Conservation (phyloP, 2,329 filamentous ascomycete species). For the Fusarium pininemorale region DNA sequence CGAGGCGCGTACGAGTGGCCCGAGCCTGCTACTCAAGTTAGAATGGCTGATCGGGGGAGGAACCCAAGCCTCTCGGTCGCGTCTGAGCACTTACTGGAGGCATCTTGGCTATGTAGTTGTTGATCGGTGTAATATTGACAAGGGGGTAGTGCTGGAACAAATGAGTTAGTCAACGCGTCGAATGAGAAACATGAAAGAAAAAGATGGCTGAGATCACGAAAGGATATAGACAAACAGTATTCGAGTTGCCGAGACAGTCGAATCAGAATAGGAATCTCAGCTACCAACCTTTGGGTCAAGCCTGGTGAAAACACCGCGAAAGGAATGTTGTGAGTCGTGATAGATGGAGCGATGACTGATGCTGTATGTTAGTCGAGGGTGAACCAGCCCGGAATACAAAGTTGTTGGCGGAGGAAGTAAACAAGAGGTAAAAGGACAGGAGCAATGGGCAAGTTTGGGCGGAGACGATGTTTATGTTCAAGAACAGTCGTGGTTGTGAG, state of each 20-base stretch:
- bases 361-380: constrained; percentile 43
- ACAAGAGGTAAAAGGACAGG: constrained; percentile 39
- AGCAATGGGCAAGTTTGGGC: constrained; percentile 38
- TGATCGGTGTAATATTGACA: constrained; percentile 35
- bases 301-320: constrained; percentile 48
- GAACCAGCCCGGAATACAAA: constrained; percentile 27
- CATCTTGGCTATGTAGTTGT: constrained; percentile 45
- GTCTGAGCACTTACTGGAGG: constrained; percentile 47
- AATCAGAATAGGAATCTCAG: constrained; percentile 41
- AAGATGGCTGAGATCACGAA: constrained; percentile 13
- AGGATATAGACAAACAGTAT: constrained; percentile 8
- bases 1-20: constrained; percentile 75
- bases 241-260: constrained; percentile 45
- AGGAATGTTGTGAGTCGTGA: constrained; percentile 49
- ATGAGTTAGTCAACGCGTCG: constrained; percentile 42
- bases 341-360: constrained; percentile 42
- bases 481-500: constrained; percentile 45
- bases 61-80: constrained; percentile 8
- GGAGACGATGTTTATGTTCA: constrained; percentile 49
- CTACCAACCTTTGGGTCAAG: constrained; percentile 49
- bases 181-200: constrained; percentile 8
- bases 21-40: constrained; percentile 63
- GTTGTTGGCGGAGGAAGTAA: constrained; percentile 33
- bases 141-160: constrained; percentile 26
- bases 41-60: not conserved